A percentile compares a stretch with the other conserved stretches of the same genome.
Evolutionary conservation across 2,329 filamentous ascomycete species (phyloP).

Genomic region (Claviceps purpurea): DNA sequence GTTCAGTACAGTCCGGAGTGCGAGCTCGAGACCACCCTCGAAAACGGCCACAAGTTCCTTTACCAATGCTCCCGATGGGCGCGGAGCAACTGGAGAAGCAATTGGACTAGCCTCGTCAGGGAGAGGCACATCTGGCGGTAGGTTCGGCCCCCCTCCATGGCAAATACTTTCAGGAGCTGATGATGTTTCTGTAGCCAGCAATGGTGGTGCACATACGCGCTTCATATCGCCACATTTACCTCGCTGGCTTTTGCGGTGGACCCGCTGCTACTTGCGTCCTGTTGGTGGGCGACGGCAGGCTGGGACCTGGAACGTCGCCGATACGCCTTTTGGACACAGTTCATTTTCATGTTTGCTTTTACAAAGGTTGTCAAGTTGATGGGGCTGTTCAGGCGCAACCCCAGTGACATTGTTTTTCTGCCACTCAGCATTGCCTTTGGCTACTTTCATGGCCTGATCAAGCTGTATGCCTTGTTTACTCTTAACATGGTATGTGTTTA

Average conservation of each 20-base stretch:
- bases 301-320: slow-evolving; percentile 41
- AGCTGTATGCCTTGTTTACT: slow-evolving; percentile 75
- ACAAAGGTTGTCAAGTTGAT: slow-evolving; percentile 87
- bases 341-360: slow-evolving; percentile 63
- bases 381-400: slow-evolving; percentile 74
- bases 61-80: slow-evolving; percentile 93
- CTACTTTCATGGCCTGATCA: slow-evolving; percentile 86
- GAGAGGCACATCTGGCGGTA: slow-evolving; percentile 80
- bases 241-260: slow-evolving; percentile 75
- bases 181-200: slow-evolving; percentile 50
- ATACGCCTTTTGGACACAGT: slow-evolving; percentile 46
- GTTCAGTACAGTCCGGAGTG: slow-evolving; percentile 89
- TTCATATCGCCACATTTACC: slow-evolving; percentile 85
- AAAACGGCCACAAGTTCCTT: slow-evolving; percentile 77
- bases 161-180: background rate
- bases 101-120: slow-evolving; percentile 75
- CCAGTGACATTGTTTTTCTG: slow-evolving; percentile 64
- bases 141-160: slow-evolving; percentile 28
- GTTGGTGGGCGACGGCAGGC: slow-evolving; percentile 52
- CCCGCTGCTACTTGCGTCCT: slow-evolving; percentile 54
- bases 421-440: slow-evolving; percentile 83
- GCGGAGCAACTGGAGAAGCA: slow-evolving; percentile 94
- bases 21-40: slow-evolving; percentile 84
- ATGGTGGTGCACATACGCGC: slow-evolving; percentile 84
- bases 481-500: slow-evolving; percentile 58